Evolutionary conservation across 345 rosid genomes (phyloP).

Genomic region (Brassica nigra): DNA sequence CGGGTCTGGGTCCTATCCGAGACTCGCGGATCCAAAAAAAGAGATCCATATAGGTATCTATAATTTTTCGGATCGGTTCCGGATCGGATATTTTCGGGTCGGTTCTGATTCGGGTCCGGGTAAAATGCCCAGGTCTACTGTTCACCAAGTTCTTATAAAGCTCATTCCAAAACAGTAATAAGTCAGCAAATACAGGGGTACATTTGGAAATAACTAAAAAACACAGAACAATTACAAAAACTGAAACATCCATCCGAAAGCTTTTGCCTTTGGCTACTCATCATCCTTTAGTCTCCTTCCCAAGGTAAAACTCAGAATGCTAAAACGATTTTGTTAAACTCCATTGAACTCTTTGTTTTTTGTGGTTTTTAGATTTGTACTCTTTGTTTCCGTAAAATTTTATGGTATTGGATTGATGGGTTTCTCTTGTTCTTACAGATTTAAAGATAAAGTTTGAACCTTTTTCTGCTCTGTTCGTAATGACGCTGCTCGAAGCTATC

Average conservation of each 20-base stretch:
- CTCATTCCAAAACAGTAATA: constrained; percentile 5
- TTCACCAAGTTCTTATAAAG: constrained; percentile 15
- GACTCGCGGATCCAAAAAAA: no score
- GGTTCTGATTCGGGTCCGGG: no score
- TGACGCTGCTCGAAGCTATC: constrained; percentile 73
- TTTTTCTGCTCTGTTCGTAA: constrained; percentile 29
- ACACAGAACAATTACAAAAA: neutral
- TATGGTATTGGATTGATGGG: constrained; percentile 15
- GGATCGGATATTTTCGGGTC: no score
- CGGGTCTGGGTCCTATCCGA: no score
- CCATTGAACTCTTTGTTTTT: neutral
- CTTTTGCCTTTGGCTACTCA: neutral
- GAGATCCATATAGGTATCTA: no score
- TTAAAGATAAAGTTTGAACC: constrained; percentile 12
- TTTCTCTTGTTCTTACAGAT: constrained; percentile 33
- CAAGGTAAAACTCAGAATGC: neutral
- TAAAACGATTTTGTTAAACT: neutral
- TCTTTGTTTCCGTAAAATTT: neutral
- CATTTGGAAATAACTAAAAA: neutral
- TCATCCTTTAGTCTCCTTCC: neutral
- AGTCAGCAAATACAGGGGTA: constrained; percentile 10
- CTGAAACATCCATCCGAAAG: neutral
- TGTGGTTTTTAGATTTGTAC: neutral
- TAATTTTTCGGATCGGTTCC: no score
- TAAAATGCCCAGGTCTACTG: neutral